Percentiles rank a stretch among this genome's conserved stretches.
These are phyloP conservation scores for Pholiota conissans DNA, from an alignment of 768 basidiomycete species.

Conservation along the genomic window DNA sequence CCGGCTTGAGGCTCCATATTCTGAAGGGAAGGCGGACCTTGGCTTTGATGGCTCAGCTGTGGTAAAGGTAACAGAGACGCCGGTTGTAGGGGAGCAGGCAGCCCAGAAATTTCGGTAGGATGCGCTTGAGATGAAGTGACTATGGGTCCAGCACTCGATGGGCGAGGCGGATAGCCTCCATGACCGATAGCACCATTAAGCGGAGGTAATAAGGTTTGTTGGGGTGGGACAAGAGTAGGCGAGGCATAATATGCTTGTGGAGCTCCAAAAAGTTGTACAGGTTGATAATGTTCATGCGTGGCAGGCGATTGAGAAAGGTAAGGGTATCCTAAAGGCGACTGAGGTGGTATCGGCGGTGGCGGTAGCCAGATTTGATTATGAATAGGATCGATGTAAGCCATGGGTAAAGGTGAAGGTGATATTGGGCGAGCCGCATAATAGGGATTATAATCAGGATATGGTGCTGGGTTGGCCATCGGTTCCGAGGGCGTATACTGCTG, in stretches of 20 bases:
- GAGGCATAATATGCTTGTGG: constrained; percentile 11
- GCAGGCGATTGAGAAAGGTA: constrained; percentile 11
- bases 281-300: constrained; percentile 15
- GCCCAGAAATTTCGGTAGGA: constrained; percentile 30
- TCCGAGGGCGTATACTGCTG: constrained; percentile 22
- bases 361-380: constrained; percentile 54
- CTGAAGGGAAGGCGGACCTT: background rate
- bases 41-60: constrained; percentile 7
- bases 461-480: constrained; percentile 19
- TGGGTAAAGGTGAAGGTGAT: constrained; percentile 36
- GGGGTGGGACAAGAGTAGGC: constrained; percentile 20
- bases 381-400: constrained; percentile 37
- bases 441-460: constrained; percentile 26
- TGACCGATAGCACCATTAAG: constrained; percentile 14
- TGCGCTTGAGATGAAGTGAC: constrained; percentile 29
- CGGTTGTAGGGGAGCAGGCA: constrained; percentile 35
- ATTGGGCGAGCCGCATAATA: constrained; percentile 36
- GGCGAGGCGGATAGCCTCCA: constrained; percentile 33
- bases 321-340: constrained; percentile 30
- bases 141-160: constrained; percentile 50
- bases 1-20: constrained; percentile 48
- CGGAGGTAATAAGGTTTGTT: constrained; percentile 8
- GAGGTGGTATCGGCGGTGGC: constrained; percentile 17
- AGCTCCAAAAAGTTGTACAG: constrained; percentile 11
- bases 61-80: constrained; percentile 25